Percentiles rank a stretch among this genome's conserved stretches.
phyloP scores from a whole-genome alignment of 2,329 filamentous ascomycete species.

The Coniella lustricola region DNA sequence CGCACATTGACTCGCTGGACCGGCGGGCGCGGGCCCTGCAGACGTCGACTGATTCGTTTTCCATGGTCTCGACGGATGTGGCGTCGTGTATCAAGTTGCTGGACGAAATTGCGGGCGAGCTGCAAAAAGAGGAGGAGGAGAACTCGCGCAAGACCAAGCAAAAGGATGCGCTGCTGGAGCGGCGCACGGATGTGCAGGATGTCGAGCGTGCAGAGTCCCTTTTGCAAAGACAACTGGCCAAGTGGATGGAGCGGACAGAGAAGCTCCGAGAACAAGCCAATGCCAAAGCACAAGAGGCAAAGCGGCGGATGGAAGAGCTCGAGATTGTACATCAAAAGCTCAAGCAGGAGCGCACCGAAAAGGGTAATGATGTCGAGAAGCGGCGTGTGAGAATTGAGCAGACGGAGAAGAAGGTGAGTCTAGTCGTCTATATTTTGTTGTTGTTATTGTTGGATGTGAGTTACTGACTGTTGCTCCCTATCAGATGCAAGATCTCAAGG shows the following conservation, averaged over 20 bases:
- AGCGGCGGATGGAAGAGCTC: conserved; percentile 85
- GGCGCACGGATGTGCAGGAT: conserved; percentile 82
- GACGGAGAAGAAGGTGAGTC: conserved; percentile 89
- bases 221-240: conserved; percentile 73
- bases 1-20: conserved; percentile 81
- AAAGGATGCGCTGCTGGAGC: conserved; percentile 78
- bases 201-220: conserved; percentile 83
- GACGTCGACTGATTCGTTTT: conserved; percentile 85
- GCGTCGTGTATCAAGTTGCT: conserved; percentile 82
- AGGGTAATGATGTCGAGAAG: conserved; percentile 86
- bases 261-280: conserved; percentile 73
- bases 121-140: conserved; percentile 88
- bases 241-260: conserved; percentile 82
- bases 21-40: conserved; percentile 82
- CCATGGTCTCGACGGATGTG: conserved; percentile 77
- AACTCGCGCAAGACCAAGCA: conserved; percentile 72
- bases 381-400: conserved; percentile 91
- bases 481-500: conserved; percentile 94
- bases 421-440: not conserved
- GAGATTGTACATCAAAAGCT: conserved; percentile 71
- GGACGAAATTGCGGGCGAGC: conserved; percentile 76
- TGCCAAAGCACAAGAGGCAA: conserved; percentile 73
- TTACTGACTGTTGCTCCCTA: conserved; percentile 18
- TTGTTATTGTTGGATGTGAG: not conserved
- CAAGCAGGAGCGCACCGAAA: conserved; percentile 77